These are phyloP conservation scores for Schwanniomyces polymorphus DNA, from an alignment of 805 yeast species.

Conservation along the genomic window DNA sequence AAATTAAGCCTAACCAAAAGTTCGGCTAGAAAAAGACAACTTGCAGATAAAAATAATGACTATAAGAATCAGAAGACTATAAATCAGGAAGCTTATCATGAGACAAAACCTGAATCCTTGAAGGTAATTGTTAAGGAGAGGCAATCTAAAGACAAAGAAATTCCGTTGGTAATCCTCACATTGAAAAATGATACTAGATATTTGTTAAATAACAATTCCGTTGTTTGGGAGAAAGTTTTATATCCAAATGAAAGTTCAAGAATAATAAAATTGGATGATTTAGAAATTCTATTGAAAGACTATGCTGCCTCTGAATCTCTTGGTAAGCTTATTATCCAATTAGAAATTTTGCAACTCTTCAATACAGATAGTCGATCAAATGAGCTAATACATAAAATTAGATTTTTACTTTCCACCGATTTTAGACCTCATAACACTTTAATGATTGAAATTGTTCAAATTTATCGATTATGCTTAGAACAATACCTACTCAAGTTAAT, in stretches of 20 bases:
- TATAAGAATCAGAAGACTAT: not conserved
- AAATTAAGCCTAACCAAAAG: not conserved
- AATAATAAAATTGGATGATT: not conserved
- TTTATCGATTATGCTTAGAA: not conserved
- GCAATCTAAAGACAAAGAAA: not conserved
- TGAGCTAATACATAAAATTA: conserved; percentile 7
- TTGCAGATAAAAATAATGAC: not conserved
- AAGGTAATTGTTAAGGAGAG: not conserved
- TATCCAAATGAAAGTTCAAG: not conserved
- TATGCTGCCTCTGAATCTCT: not conserved
- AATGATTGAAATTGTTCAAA: conserved; percentile 5
- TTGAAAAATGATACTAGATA: not conserved
- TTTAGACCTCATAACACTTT: conserved; percentile 9
- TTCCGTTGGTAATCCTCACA: not conserved
- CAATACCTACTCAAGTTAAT: not conserved
- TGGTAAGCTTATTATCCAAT: not conserved
- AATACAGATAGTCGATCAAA: not conserved
- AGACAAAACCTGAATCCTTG: not conserved
- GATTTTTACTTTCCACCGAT: conserved; percentile 13
- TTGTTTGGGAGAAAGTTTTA: not conserved
- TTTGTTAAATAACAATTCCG: not conserved
- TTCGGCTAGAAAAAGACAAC: not conserved
- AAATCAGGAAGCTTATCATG: not conserved
- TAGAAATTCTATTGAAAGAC: not conserved
- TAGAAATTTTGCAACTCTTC: not conserved